Conservation (phyloP, 2,329 filamentous ascomycete species). For the Sclerotinia nivalis region DNA sequence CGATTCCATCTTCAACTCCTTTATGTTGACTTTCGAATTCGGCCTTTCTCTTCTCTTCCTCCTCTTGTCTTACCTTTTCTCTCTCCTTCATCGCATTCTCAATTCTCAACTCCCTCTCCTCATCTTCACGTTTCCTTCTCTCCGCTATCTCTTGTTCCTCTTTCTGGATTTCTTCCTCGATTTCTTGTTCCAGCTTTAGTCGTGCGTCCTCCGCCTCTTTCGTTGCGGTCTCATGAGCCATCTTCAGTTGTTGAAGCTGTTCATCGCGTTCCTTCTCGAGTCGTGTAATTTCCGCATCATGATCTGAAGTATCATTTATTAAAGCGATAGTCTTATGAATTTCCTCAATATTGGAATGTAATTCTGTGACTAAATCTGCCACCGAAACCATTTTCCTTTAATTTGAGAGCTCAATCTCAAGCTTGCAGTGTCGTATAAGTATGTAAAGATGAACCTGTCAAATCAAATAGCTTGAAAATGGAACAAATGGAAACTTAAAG, state of each 20-base stretch:
- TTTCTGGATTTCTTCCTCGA: constrained; percentile 26
- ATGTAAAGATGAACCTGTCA: background rate
- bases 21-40: constrained; percentile 31
- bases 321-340: constrained; percentile 34
- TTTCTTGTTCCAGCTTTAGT: constrained; percentile 27
- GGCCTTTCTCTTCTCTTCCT: constrained; percentile 30
- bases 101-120: constrained; percentile 28
- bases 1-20: constrained; percentile 29
- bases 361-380: constrained; percentile 32
- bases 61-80: constrained; percentile 28
- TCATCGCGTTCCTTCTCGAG: constrained; percentile 33
- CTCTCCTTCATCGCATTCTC: constrained; percentile 23
- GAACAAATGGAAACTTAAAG: background rate
- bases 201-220: constrained; percentile 26
- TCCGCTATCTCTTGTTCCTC: constrained; percentile 33
- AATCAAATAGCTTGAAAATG: background rate
- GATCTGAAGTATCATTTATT: constrained; percentile 32
- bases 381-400: constrained; percentile 25
- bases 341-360: constrained; percentile 38
- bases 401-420: constrained; percentile 1
- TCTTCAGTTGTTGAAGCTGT: constrained; percentile 30
- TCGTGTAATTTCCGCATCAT: constrained; percentile 34
- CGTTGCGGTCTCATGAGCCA: constrained; percentile 29
- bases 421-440: background rate
- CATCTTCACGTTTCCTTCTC: constrained; percentile 29